These are phyloP conservation scores for Teratosphaeria gauchensis DNA, from an alignment of 2,329 filamentous ascomycete genomes.

Conservation along the genomic window DNA sequence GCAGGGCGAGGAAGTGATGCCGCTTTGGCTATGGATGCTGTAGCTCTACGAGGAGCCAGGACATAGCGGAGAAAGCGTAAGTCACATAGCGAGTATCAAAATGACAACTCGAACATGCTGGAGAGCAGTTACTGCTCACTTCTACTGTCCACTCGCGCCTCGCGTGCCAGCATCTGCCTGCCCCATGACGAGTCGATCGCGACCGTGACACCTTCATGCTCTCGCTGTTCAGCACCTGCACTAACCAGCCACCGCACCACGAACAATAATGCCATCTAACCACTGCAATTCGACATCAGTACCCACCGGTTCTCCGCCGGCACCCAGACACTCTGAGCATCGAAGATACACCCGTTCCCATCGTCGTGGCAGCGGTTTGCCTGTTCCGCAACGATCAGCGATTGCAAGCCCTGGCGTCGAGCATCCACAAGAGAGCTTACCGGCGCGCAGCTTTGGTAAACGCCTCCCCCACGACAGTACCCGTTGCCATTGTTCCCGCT, in stretches of 20 bases:
- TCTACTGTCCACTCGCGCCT: not conserved
- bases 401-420: not conserved
- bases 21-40: not conserved
- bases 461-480: not conserved
- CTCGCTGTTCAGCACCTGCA: too few species aligned
- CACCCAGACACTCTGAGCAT: not conserved
- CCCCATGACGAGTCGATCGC: too few species aligned
- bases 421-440: not conserved
- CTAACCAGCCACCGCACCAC: too few species aligned
- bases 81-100: not conserved
- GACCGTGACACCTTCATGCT: too few species aligned
- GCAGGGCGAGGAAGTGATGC: not conserved
- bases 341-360: not conserved
- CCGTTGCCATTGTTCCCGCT: not conserved
- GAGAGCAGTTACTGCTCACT: not conserved
- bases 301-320: not conserved
- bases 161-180: too few species aligned
- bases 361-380: not conserved
- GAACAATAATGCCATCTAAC: not conserved
- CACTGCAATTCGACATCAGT: not conserved
- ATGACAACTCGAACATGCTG: not conserved
- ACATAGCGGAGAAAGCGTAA: not conserved
- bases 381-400: not conserved
- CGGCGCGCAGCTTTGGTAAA: not conserved
- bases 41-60: not conserved